phyloP scores from a whole-genome alignment of 441 rosid genomes.

The Arabidopsis hybrid region DNA sequence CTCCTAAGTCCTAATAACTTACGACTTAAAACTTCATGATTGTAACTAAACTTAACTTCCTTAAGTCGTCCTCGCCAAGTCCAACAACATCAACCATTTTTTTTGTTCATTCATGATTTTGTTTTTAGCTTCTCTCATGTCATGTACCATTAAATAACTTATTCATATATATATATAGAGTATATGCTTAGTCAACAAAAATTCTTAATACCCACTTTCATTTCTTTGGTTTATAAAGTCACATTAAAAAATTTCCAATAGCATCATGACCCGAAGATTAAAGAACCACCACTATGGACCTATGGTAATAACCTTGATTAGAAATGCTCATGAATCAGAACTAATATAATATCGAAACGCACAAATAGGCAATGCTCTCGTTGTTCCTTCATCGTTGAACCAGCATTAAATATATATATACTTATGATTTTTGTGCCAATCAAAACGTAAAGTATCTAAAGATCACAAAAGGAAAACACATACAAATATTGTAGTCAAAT shows the following conservation, averaged over 20 bases:
- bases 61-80: background rate
- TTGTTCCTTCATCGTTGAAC: conserved; percentile 24
- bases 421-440: conserved; percentile 16
- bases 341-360: conserved; percentile 13
- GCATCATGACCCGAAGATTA: conserved; percentile 29
- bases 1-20: too few species aligned
- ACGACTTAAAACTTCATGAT: too few species aligned
- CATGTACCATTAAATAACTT: background rate
- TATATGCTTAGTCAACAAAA: conserved; percentile 31
- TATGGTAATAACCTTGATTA: conserved; percentile 19
- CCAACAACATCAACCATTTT: background rate
- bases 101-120: background rate
- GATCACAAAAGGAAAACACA: conserved; percentile 6
- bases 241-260: background rate
- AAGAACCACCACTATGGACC: conserved; percentile 21
- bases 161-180: background rate
- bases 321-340: background rate
- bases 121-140: background rate
- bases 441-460: conserved; percentile 26
- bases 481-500: conserved; percentile 15
- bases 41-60: background rate
- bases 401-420: background rate
- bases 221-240: conserved; percentile 26
- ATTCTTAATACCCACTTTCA: conserved; percentile 24
- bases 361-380: background rate